Percentiles rank a stretch among this genome's conserved stretches.
phyloP scores from a whole-genome alignment of 257 asterid genomes.

The Jasminum sambac region DNA sequence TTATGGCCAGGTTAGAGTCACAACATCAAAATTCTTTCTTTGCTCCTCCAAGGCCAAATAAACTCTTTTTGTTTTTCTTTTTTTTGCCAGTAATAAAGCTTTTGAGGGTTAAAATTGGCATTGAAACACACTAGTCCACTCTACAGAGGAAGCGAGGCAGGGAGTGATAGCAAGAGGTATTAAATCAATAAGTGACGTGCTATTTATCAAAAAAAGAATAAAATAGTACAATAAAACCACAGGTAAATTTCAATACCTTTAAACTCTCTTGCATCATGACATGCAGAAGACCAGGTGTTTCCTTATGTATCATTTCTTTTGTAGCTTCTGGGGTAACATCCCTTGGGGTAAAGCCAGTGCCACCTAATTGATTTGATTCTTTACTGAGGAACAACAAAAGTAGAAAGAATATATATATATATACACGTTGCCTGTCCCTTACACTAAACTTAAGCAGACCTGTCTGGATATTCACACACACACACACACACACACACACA shows the following conservation, averaged over 20 bases:
- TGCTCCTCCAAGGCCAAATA: neutral
- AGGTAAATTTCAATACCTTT: conserved; percentile 50
- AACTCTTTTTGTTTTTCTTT: neutral
- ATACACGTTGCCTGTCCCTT: conserved; percentile 5
- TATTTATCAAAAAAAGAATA: neutral
- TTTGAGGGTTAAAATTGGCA: neutral
- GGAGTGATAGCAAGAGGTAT: neutral
- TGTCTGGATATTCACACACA: neutral
- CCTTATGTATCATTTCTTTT: conserved; percentile 73
- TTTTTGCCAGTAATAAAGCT: neutral
- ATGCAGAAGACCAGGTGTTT: conserved; percentile 87
- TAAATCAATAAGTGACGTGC: neutral
- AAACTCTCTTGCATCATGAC: conserved; percentile 96
- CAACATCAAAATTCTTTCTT: neutral
- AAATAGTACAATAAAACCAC: neutral
- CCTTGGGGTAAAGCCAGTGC: conserved; percentile 94
- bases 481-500: neutral
- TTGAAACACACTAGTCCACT: neutral
- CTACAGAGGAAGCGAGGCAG: neutral
- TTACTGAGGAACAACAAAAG: conserved; percentile 10
- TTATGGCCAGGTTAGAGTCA: neutral
- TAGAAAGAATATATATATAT: conserved; percentile 6
- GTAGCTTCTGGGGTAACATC: conserved; percentile 99
- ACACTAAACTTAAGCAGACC: neutral
- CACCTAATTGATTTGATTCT: conserved; percentile 52